Evolutionary conservation across 2,329 filamentous ascomycete species (phyloP).

Genomic region (Talaromyces albobiverticillius): DNA sequence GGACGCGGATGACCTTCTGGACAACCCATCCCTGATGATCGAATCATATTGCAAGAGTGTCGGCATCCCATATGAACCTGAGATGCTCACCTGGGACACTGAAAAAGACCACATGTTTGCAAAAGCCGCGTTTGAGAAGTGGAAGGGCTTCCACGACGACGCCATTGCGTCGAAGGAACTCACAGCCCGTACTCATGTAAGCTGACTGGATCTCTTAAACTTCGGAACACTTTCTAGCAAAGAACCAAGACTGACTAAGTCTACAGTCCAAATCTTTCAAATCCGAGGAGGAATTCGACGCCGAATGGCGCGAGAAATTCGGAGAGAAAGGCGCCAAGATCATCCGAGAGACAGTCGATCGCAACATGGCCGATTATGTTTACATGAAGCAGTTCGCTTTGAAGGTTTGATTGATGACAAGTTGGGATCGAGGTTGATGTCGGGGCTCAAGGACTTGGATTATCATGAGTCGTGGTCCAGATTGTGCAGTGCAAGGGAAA

Average conservation of each 20-base stretch:
- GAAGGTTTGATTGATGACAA: slow-evolving; percentile 39
- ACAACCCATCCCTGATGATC: slow-evolving; percentile 74
- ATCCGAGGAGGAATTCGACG: slow-evolving; percentile 55
- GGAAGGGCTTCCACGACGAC: slow-evolving; percentile 96
- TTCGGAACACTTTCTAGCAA: no score
- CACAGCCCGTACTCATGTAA: slow-evolving; percentile 55
- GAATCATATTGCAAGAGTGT: slow-evolving; percentile 77
- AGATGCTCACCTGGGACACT: slow-evolving; percentile 83
- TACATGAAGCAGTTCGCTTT: slow-evolving; percentile 65
- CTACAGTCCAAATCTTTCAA: slow-evolving; percentile 32
- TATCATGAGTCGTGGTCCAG: background rate
- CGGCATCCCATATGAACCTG: slow-evolving; percentile 68
- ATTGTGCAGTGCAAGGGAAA: background rate
- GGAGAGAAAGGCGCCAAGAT: slow-evolving; percentile 57
- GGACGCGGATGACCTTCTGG: slow-evolving; percentile 90
- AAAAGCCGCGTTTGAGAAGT: slow-evolving; percentile 82
- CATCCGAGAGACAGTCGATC: slow-evolving; percentile 58
- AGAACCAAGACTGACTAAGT: slow-evolving; percentile 6
- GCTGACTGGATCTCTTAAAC: no score
- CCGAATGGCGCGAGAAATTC: slow-evolving; percentile 61
- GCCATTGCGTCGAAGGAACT: slow-evolving; percentile 79
- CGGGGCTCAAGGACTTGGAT: no score
- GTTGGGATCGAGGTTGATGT: no score
- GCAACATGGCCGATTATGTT: slow-evolving; percentile 59
- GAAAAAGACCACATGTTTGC: slow-evolving; percentile 69